Base-by-base conservation (phyloP, 2,329 filamentous ascomycete genomes). In the Lasiodiplodia citricola region DNA sequence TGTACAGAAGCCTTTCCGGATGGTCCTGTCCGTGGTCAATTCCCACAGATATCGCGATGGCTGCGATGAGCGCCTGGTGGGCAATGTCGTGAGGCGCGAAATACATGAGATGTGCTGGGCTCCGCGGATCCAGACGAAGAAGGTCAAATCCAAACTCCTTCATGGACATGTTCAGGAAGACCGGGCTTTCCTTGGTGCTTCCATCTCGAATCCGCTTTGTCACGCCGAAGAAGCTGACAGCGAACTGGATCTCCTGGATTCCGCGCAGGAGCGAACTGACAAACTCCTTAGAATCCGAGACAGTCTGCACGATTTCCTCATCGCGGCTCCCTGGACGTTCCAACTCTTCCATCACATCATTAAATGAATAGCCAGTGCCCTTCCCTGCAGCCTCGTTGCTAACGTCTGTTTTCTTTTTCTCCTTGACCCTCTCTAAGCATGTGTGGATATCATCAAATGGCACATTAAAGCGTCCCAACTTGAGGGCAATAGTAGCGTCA, bases 101-200 rank as follows among this genome's bases (percentile, higher is more conserved):
- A 80, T 99, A 98, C 96, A 98, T 99, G 71, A 96, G 90, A 84
- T 99, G 96, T 0, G 95, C 94, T 0, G 96, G 94, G 18, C 94
- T 97, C 74, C 93, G 95, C 52, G 93, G 91, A 77, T 99, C 95
- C 67, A 99, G 87, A 25, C 95, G 90, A 77, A 98, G 91, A 51
- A 99, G 84, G 76, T 99, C 96, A 76, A 99, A 87, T 70, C 95
- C 95, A 52, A 99, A 89, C 78, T 99, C 96, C 79, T 99, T 98
- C 87, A 97, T 97, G 7, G 95, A 94, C 55, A 94, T 87, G 75
- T 95, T 97, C 70, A 97, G 85, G 70, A 92, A 89, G 8, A 97
- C 87, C 3, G 93, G 90, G 47, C 54, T 51, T 35, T 90, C 88
- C 3, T 86, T 85, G 3, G 90, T 86, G 71, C 90, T 88, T 69